Conservation (phyloP, 257 asterid species). For the Linaria vulgaris region DNA sequence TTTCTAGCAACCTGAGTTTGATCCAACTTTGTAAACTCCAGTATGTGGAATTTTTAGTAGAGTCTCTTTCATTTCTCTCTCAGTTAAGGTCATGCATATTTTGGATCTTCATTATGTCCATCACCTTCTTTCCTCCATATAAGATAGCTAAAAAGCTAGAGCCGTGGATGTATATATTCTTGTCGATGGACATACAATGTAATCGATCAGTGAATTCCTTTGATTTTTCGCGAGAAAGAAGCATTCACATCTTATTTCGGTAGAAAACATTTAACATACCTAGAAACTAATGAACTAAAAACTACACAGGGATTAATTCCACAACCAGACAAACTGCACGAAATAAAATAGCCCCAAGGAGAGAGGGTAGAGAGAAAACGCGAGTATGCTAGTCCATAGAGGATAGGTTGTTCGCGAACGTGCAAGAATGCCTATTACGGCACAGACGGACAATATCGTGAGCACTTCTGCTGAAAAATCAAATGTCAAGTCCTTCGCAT, state of each 20-base stretch:
- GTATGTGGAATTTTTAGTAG: too few species aligned
- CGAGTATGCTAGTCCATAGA: slow-evolving; percentile 51
- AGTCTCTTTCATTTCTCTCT: too few species aligned
- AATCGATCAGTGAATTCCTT: too few species aligned
- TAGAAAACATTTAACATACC: background rate
- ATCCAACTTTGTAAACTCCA: too few species aligned
- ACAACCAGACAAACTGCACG: slow-evolving; percentile 34
- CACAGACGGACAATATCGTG: slow-evolving; percentile 42
- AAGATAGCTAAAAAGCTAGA: too few species aligned
- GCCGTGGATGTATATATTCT: too few species aligned
- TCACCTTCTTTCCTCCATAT: too few species aligned
- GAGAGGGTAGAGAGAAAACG: slow-evolving; percentile 52
- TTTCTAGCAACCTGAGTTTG: too few species aligned
- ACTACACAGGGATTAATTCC: slow-evolving; percentile 30
- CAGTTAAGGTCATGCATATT: too few species aligned
- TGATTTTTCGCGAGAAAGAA: background rate
- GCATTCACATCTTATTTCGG: background rate
- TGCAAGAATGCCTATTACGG: slow-evolving; percentile 44
- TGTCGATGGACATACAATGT: too few species aligned
- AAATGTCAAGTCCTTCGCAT: slow-evolving; percentile 56
- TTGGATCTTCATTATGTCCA: too few species aligned
- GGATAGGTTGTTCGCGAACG: slow-evolving; percentile 40
- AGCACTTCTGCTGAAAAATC: slow-evolving; percentile 66
- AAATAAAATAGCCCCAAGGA: slow-evolving; percentile 44
- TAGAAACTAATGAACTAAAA: slow-evolving; percentile 7